Percentiles rank a stretch among this genome's conserved stretches.
phyloP scores from a whole-genome alignment of 257 asterid genomes.

The Forsythia suspensa region DNA sequence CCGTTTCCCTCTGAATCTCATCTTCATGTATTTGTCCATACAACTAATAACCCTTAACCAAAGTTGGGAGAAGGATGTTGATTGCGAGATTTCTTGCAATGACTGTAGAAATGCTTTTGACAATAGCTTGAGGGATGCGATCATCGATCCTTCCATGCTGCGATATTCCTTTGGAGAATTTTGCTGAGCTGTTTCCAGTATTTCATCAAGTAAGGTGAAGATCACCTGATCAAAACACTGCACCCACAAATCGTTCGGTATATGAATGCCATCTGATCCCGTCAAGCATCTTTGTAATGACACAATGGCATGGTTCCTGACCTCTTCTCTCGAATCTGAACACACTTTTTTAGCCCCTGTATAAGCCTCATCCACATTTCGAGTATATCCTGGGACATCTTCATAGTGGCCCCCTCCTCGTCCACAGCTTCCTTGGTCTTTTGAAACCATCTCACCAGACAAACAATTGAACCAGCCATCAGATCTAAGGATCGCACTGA shows the following conservation, averaged over 20 bases:
- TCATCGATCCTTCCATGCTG: conserved; percentile 70
- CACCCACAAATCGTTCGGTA: conserved; percentile 64
- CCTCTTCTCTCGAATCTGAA: conserved; percentile 79
- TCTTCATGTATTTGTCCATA: conserved; percentile 60
- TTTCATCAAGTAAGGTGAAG: conserved; percentile 73
- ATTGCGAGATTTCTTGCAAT: conserved; percentile 51
- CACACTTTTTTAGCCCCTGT: conserved; percentile 84
- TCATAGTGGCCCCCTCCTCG: conserved; percentile 67
- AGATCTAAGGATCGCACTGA: conserved; percentile 73
- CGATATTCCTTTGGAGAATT: conserved; percentile 72
- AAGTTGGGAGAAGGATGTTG: conserved; percentile 57
- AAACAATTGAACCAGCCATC: conserved; percentile 83
- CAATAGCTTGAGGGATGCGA: conserved; percentile 67
- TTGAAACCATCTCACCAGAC: conserved; percentile 71
- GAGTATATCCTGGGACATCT: conserved; percentile 76
- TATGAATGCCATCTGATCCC: conserved; percentile 58
- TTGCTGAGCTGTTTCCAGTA: conserved; percentile 58
- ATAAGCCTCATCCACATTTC: conserved; percentile 97
- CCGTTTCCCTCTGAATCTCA: conserved; percentile 68
- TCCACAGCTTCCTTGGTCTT: conserved; percentile 65
- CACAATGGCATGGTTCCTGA: conserved; percentile 72
- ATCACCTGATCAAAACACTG: conserved; percentile 74
- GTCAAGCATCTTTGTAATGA: conserved; percentile 71
- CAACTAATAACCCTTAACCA: conserved; percentile 67
- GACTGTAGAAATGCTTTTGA: conserved; percentile 66